phyloP scores from a whole-genome alignment of 169 alveolate genomes.

The Eimeria acervulina region DNA sequence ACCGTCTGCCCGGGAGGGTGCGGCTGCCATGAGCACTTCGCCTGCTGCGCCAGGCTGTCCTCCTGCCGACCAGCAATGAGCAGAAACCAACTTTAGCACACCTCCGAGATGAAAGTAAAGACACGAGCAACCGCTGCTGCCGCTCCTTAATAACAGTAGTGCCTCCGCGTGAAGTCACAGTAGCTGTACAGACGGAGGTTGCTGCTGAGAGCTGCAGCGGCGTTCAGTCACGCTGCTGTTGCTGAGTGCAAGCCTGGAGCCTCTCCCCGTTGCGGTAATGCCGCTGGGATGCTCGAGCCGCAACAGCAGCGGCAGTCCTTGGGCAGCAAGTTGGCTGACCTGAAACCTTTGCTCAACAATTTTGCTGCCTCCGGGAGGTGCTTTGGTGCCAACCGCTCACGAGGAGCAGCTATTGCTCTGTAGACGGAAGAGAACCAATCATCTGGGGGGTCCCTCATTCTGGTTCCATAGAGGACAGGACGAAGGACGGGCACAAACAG shows the following conservation, averaged over 20 bases:
- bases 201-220: neutral
- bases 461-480: neutral
- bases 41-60: slow-evolving; percentile 11
- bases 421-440: neutral
- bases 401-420: neutral
- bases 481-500: neutral
- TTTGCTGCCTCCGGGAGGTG: neutral
- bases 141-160: neutral
- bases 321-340: neutral
- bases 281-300: slow-evolving; percentile 21
- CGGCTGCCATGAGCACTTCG: neutral
- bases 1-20: neutral
- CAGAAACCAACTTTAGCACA: neutral
- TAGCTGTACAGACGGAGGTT: neutral
- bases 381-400: neutral
- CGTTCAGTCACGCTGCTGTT: neutral
- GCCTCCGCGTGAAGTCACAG: neutral
- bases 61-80: neutral
- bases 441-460: neutral
- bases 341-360: neutral
- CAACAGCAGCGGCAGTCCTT: neutral
- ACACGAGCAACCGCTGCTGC: neutral
- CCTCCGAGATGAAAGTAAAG: neutral
- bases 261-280: neutral
- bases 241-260: neutral